Conservation (phyloP, 257 asterid genomes). For the Lycium barbarum region DNA sequence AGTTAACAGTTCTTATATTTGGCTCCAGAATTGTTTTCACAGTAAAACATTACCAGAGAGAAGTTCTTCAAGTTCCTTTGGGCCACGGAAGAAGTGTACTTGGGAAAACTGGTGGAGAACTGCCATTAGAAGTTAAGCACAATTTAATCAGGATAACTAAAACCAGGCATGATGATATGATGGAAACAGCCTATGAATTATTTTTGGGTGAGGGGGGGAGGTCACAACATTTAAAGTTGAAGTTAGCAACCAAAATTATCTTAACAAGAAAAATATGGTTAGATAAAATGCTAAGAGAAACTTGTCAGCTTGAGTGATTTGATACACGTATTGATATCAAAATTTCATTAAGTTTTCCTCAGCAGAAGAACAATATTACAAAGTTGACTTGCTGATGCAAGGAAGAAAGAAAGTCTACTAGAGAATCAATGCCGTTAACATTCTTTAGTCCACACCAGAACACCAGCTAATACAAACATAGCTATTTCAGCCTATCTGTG, state of each 20-base stretch:
- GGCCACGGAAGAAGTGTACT: constrained; percentile 86
- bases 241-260: not conserved
- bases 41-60: constrained; percentile 60
- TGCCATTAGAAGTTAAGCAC: constrained; percentile 43
- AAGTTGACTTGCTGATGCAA: no score
- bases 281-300: not conserved
- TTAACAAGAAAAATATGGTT: not conserved
- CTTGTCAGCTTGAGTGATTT: not conserved
- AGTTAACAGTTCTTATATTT: not conserved
- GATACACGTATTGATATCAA: no score
- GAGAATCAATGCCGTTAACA: no score
- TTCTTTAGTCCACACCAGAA: no score
- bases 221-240: not conserved
- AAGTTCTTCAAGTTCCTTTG: constrained; percentile 84
- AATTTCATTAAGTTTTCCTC: no score
- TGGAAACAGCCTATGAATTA: not conserved
- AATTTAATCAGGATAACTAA: constrained; percentile 10
- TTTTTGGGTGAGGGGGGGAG: not conserved
- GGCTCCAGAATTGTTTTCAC: not conserved
- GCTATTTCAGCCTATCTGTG: no score
- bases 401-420: no score
- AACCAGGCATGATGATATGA: not conserved
- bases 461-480: no score
- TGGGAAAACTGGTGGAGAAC: constrained; percentile 79
- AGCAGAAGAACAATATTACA: no score